Conservation (phyloP, 192 early-diverging fungal species). For the Rhizophlyctis rosea region DNA sequence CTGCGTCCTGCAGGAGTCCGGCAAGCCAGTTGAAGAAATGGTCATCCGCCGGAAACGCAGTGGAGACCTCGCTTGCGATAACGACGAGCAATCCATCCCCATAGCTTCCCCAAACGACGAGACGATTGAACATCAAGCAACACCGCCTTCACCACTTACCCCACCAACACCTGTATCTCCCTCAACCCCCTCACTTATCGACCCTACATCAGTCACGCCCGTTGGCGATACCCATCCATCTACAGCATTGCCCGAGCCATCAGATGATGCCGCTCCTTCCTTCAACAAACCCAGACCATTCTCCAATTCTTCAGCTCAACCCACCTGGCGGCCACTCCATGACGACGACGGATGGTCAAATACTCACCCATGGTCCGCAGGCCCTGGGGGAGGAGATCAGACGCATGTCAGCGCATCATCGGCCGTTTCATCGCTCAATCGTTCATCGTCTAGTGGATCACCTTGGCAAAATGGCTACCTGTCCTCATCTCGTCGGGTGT, state of each 20-base stretch:
- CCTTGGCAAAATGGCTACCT: too few relatives aligned
- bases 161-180: too few relatives aligned
- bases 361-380: slow-evolving; percentile 10
- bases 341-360: slow-evolving; percentile 19
- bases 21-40: too few relatives aligned
- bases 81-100: too few relatives aligned
- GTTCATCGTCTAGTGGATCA: slow-evolving; percentile 10
- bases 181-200: not conserved
- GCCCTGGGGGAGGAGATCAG: not conserved
- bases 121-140: too few relatives aligned
- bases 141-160: too few relatives aligned
- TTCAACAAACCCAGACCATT: slow-evolving; percentile 1
- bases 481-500: not conserved
- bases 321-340: slow-evolving; percentile 19
- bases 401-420: slow-evolving; percentile 5
- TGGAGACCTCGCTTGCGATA: too few relatives aligned
- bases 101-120: too few relatives aligned
- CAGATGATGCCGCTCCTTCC: too few relatives aligned
- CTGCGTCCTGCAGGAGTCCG: too few relatives aligned
- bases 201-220: not conserved
- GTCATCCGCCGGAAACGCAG: not conserved
- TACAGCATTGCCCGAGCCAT: too few relatives aligned
- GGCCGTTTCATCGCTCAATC: not conserved
- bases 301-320: not conserved
- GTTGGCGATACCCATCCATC: too few relatives aligned